Percentiles rank a stretch among this genome's conserved stretches.
phyloP scores from a whole-genome alignment of 495 filamentous ascomycete species.

The Parachaetomium inaequale region DNA sequence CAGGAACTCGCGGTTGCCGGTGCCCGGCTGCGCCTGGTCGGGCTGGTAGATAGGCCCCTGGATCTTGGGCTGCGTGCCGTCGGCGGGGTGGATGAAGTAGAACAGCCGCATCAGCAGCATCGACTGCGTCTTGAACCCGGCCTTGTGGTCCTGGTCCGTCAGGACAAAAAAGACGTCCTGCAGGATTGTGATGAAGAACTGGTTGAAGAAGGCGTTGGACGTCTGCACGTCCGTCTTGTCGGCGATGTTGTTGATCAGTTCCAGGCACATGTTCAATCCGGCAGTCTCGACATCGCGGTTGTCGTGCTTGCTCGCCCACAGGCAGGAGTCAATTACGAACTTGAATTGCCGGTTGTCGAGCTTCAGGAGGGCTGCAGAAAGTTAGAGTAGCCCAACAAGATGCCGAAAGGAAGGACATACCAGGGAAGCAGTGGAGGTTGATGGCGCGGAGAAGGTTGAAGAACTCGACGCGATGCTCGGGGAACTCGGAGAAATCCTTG shows the following conservation, averaged over 20 bases:
- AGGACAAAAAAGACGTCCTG: slow-evolving; percentile 99
- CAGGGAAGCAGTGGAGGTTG: slow-evolving; percentile 91
- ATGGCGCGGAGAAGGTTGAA: slow-evolving; percentile 95
- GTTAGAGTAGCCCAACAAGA: background rate
- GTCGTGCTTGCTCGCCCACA: slow-evolving; percentile 99
- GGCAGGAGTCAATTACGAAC: slow-evolving; percentile 97
- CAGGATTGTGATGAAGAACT: slow-evolving; percentile 90
- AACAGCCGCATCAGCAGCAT: slow-evolving; percentile 94
- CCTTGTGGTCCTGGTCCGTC: slow-evolving; percentile 97
- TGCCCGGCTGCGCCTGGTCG: slow-evolving; percentile 73
- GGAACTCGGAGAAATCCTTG: slow-evolving; percentile 99
- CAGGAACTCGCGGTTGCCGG: slow-evolving; percentile 83
- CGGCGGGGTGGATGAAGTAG: slow-evolving; percentile 71
- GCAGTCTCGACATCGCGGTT: slow-evolving; percentile 97
- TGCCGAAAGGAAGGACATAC: slow-evolving; percentile 5
- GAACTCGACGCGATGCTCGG: slow-evolving; percentile 96
- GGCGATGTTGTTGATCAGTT: slow-evolving; percentile 95
- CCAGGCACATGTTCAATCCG: slow-evolving; percentile 97
- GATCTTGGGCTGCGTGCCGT: slow-evolving; percentile 69
- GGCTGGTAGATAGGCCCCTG: slow-evolving; percentile 86
- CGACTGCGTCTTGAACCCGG: slow-evolving; percentile 96
- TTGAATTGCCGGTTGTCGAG: slow-evolving; percentile 96
- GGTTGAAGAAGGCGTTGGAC: slow-evolving; percentile 92
- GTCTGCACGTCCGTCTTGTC: slow-evolving; percentile 79
- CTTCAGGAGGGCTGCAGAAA: slow-evolving; percentile 65